Conservation (phyloP, 192 early-diverging fungal genomes). For the Podila epicladia region DNA sequence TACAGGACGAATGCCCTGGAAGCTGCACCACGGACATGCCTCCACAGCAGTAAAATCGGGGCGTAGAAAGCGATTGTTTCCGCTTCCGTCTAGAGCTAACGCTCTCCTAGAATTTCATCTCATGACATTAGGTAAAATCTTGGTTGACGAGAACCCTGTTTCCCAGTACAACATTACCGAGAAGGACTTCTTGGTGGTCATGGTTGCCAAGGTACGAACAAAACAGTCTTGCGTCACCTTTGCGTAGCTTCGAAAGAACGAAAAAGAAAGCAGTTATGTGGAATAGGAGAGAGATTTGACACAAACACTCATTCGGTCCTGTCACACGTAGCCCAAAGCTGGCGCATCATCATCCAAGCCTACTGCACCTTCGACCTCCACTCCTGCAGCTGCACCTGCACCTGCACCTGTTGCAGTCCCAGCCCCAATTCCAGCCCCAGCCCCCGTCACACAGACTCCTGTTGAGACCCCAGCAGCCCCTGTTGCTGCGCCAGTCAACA, state of each 20-base stretch:
- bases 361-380: conserved; percentile 30
- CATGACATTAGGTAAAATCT: conserved; percentile 79
- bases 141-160: conserved; percentile 80
- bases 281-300: not conserved
- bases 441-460: conserved; percentile 40
- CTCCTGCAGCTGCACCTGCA: conserved; percentile 13
- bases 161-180: conserved; percentile 82
- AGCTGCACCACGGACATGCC: too few relatives aligned
- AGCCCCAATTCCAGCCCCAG: conserved; percentile 51
- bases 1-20: not conserved
- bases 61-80: not conserved
- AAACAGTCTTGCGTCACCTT: too few relatives aligned
- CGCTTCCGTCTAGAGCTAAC: not conserved
- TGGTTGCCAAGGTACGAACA: conserved; percentile 85
- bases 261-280: not conserved
- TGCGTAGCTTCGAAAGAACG: not conserved
- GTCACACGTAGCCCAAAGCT: conserved; percentile 52
- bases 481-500: conserved; percentile 50
- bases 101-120: not conserved
- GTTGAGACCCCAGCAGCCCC: conserved; percentile 48
- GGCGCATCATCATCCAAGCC: conserved; percentile 33
- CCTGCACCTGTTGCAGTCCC: conserved; percentile 36
- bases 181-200: conserved; percentile 95
- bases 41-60: too few relatives aligned
- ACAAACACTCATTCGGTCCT: not conserved